Conservation (phyloP, 1,139 yeast genomes). For the Candida sp. region DNA sequence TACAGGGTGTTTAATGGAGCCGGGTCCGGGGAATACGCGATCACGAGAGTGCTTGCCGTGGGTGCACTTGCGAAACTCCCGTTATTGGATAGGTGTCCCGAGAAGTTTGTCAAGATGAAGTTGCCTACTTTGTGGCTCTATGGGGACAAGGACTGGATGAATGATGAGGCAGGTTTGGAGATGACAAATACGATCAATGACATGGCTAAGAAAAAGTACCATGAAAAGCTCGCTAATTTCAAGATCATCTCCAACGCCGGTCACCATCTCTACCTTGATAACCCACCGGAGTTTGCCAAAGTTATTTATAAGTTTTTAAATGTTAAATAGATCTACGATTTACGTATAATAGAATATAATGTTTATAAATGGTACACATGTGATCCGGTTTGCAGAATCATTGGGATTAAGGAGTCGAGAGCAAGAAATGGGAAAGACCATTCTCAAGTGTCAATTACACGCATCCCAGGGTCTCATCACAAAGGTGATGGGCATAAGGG, state of each 20-base stretch:
- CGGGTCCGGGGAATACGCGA: slow-evolving; percentile 53
- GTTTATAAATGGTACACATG: too few relatives aligned
- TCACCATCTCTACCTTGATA: slow-evolving; percentile 81
- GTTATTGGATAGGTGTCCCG: slow-evolving; percentile 46
- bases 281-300: slow-evolving; percentile 44
- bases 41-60: slow-evolving; percentile 42
- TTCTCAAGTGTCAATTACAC: too few relatives aligned
- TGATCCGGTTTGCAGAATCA: too few relatives aligned
- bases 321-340: too few relatives aligned
- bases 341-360: too few relatives aligned
- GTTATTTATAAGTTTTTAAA: slow-evolving; percentile 46
- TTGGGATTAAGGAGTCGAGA: too few relatives aligned
- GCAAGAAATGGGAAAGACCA: too few relatives aligned
- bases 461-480: too few relatives aligned
- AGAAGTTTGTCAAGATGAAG: slow-evolving; percentile 35
- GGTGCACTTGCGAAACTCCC: slow-evolving; percentile 50
- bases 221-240: slow-evolving; percentile 33
- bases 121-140: slow-evolving; percentile 50
- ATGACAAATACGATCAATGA: slow-evolving; percentile 43
- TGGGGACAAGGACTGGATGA: slow-evolving; percentile 56
- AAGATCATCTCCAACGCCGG: slow-evolving; percentile 62
- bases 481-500: too few relatives aligned
- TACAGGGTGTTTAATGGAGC: slow-evolving; percentile 43
- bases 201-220: slow-evolving; percentile 22
- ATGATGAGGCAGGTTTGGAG: slow-evolving; percentile 45